Evolutionary conservation across 495 filamentous ascomycete genomes (phyloP).

Genomic region (Trichoderma reesei): DNA sequence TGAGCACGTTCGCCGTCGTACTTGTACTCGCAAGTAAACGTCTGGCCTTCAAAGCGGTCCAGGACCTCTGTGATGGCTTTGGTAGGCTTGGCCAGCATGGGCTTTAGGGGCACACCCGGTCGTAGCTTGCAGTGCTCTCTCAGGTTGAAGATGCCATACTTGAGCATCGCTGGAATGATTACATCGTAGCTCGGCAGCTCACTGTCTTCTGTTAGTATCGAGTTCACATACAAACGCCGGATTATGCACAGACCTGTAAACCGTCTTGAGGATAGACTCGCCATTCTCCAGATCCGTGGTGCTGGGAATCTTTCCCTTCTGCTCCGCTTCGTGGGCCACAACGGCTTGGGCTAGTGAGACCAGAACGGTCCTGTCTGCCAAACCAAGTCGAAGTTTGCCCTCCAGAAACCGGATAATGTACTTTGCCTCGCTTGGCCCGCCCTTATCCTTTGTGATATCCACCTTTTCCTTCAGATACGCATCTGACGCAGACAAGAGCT

Average conservation of each 20-base stretch:
- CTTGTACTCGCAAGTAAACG: conserved; percentile 97
- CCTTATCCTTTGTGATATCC: conserved; percentile 87
- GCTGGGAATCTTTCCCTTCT: conserved; percentile 56
- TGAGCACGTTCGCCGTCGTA: conserved; percentile 96
- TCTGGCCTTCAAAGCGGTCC: conserved; percentile 89
- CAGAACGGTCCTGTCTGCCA: conserved; percentile 87
- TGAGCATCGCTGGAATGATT: conserved; percentile 78
- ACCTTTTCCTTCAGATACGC: conserved; percentile 58
- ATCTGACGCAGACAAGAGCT: conserved; percentile 81
- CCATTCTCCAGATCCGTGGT: conserved; percentile 69
- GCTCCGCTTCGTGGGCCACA: conserved; percentile 65
- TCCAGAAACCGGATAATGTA: conserved; percentile 87
- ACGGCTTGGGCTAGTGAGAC: conserved; percentile 82
- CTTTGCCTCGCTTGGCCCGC: conserved; percentile 89
- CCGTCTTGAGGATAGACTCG: conserved; percentile 74
- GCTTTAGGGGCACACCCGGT: conserved; percentile 90
- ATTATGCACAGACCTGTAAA: conserved; percentile 58
- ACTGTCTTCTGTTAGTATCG: conserved; percentile 32
- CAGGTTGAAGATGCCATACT: conserved; percentile 75
- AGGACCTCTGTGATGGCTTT: conserved; percentile 98
- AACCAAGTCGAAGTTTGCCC: conserved; percentile 81
- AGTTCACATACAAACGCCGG: neutral
- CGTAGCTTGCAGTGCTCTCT: conserved; percentile 82
- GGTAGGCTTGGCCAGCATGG: conserved; percentile 97
- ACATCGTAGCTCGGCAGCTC: conserved; percentile 93